Evolutionary conservation across 176 grass and related monocot genomes (phyloP), one percentile per base, ranked within the genome.

Genomic region (Zoysia japonica): DNA sequence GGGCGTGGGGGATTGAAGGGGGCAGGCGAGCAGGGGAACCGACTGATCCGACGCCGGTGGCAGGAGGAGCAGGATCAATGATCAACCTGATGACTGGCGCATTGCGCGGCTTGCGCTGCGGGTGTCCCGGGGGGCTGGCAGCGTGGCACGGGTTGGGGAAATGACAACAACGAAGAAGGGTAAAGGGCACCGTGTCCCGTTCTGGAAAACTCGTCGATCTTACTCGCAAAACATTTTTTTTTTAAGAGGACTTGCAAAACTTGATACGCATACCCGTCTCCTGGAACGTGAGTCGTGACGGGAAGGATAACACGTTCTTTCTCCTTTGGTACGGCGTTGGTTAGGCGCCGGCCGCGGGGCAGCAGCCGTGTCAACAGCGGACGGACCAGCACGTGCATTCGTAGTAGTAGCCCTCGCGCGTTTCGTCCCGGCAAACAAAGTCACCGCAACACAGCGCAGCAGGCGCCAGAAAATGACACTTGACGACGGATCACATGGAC

Each of bases 161-260:
- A 55, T 55, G 53, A 55, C 17, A 50, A 42, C 19, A 1, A 28
- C 28, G 28, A 28, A 28, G 28, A 35, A 35, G 8, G 12, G 35
- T 11, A 14, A 43, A 9, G 0, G 20, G 16, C 13, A 14, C 28
- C 28, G 81, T 67, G 42, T 64, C 19, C 38, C 51, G 46, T 16
- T 84, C 82, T 11, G 13, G 64, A 77, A 17, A 77, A 16, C 64
- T 57, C 82, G 2, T 76, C 52, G 14, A 5, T 14, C 14, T 14
- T 49, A 7, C 43, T 37, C 9, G 67, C 17, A 42, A 28, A 28
- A 28, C 28, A 0, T 28, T 28, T 28, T 28, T 28, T 28, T 28
- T 28, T 28, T 28, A 28, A 28, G 0, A 28, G 28, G 28, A 28
- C 47, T 72, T 60, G 72, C 72, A 3, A 78, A 66, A 52, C 11